Evolutionary conservation across 257 asterid species (phyloP), one percentile per base, ranked within the genome.

Genomic region (Nyctanthes arbortristis): DNA sequence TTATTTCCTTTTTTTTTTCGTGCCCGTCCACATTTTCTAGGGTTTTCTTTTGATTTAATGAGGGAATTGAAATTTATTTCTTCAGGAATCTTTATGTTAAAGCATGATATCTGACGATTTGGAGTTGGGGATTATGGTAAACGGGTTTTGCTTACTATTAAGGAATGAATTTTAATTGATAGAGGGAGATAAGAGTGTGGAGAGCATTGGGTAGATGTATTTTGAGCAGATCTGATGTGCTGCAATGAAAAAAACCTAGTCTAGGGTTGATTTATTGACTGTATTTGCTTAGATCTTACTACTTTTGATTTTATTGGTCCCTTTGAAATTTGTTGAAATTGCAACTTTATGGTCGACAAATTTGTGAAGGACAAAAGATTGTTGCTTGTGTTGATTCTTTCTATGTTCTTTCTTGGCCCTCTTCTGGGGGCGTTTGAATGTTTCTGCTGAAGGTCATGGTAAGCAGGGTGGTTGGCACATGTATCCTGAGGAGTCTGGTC

Each of bases 391-490:
- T 67, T 75, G 72, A 77, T 61, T 73, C n/a, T 77, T 73, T 70
- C 73, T 66, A 52, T 67, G 59, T 52, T 52, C 7, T 52, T 20
- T 24, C 28, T 56, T 56, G 68, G 7, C 68, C 68, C 70, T 67
- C 29, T 49, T 69, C 54, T 68, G 75, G 77, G 80, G 77, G 69
- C 72, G 75, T 75, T n/a, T 69, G 69, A 69, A 14, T 58, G 40
- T 80, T 29, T 79, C 72, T 68, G 83, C 85, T 88, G 87, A 85
- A 94, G 99, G 99, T 88, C 96, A 89, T 85, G 88, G 89, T 79
- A 94, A 91, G 95, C 97, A 91, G 90, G 96, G 93, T 75, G 92
- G 89, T 72, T 84, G 96, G 89, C 88, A 87, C 76, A 75, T 81
- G 75, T 82, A 87, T 78, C 77, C 87, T 2, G 96, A 91, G 10